Conservation (phyloP, 2,329 filamentous ascomycete species). For the Cladobotryum mycophilum region DNA sequence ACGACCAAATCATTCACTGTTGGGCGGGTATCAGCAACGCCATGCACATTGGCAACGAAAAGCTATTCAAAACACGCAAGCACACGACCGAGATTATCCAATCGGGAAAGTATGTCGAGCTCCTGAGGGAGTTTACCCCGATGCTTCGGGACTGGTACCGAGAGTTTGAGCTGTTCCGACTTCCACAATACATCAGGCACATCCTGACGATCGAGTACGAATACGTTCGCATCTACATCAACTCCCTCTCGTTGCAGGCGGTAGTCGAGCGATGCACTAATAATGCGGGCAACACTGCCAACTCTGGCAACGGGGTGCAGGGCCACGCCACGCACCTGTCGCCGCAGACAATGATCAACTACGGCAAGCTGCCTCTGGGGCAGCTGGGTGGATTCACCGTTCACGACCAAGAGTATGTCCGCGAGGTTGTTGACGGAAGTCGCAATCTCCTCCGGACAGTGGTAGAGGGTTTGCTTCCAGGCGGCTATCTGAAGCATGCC, state of each 20-base stretch:
- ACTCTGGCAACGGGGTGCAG: conserved; percentile 29
- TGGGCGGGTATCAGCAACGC: conserved; percentile 92
- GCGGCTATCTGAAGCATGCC: conserved; percentile 72
- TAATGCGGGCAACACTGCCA: conserved; percentile 51
- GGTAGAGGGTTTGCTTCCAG: conserved; percentile 67
- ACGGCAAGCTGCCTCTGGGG: conserved; percentile 57
- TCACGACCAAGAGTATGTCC: conserved; percentile 66
- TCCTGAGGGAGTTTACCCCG: conserved; percentile 75
- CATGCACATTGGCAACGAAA: conserved; percentile 86
- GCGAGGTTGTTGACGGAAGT: conserved; percentile 70
- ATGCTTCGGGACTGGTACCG: conserved; percentile 72
- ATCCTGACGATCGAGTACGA: conserved; percentile 93
- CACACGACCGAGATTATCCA: conserved; percentile 86
- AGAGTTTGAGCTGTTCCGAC: conserved; percentile 72
- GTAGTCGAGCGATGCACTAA: conserved; percentile 89
- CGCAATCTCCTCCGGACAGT: conserved; percentile 72
- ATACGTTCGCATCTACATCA: conserved; percentile 90
- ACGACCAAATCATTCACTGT: conserved; percentile 71
- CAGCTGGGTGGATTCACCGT: conserved; percentile 58
- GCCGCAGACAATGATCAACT: conserved; percentile 59
- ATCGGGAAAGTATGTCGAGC: conserved; percentile 73
- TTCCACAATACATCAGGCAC: conserved; percentile 60
- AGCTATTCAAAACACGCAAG: conserved; percentile 78
- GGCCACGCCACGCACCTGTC: conserved; percentile 39
- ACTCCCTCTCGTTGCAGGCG: conserved; percentile 87